phyloP scores from a whole-genome alignment of 2,329 filamentous ascomycete genomes.

The Juglanconis juglandina region DNA sequence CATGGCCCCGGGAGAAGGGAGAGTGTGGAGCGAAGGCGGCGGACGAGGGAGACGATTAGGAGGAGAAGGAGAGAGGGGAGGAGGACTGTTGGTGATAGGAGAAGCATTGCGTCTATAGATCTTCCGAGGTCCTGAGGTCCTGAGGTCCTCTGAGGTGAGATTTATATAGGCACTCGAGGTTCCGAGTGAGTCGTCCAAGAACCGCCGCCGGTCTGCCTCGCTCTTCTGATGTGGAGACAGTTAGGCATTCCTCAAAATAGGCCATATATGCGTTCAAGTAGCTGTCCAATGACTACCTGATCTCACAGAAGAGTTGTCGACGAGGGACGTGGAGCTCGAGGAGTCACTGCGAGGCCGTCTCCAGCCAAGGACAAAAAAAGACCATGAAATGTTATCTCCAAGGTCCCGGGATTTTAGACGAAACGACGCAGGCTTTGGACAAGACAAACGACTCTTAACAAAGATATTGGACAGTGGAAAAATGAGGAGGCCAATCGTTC shows the following conservation, averaged over 20 bases:
- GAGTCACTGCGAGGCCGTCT: no score
- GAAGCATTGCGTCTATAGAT: conserved; percentile 17
- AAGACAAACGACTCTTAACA: no score
- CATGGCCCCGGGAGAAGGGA: conserved; percentile 46
- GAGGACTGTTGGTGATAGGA: conserved; percentile 21
- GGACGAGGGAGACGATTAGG: conserved; percentile 12
- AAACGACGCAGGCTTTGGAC: no score
- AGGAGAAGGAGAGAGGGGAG: conserved; percentile 11
- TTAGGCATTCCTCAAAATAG: neutral
- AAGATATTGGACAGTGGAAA: neutral
- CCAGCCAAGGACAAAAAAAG: no score
- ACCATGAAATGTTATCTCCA: no score
- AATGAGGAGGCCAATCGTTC: neutral
- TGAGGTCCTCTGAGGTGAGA: neutral
- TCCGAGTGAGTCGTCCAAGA: neutral
- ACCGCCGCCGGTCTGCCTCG: neutral
- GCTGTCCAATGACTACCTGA: neutral
- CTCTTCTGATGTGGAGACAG: neutral
- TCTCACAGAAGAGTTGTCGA: no score
- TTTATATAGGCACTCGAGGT: neutral
- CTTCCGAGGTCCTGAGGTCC: neutral
- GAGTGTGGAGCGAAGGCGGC: conserved; percentile 34
- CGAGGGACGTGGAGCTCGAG: no score
- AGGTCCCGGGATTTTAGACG: no score
- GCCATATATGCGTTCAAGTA: neutral